Base-by-base conservation (phyloP, 202 grass and related monocot genomes). In the Setaria viridis region DNA sequence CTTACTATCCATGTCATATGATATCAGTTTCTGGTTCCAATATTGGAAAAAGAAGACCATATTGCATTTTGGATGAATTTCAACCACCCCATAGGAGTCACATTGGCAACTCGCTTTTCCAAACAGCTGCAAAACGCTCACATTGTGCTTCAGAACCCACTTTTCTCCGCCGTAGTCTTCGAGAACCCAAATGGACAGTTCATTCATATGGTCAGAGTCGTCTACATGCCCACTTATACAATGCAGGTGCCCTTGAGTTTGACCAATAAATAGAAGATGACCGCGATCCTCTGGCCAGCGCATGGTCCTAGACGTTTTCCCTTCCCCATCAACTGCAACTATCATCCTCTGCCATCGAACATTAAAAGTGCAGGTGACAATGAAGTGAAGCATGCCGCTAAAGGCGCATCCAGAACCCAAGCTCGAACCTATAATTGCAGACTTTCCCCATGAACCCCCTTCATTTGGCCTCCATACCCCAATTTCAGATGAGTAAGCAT, bases 151-250 rank as follows among this genome's bases (percentile, higher is more conserved):
- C 4, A 76, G 6, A 3, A 59, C 53, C 53, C 51, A 76, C 2
- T 76, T 5, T 25, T 21, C 19, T 0, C 34, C 25, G 41, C 41
- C 53, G 25, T 74, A 74, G 48, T 9, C 8, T 30, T 58, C 34
- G 25, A 76, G 73, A 58, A 59, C 73, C 73, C 73, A 76, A 7
- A 76, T 5, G 4, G 19, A 76, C 35, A 76, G 53, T 2, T 37
- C 66, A 69, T 6, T 0, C 37, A 9, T n/a, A 11, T 37, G 0
- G 7, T 41, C 4, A 56, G 7, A 1, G 16, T 15, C 16, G 2
- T 51, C 34, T 33, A 1, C 0, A 12, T 9, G 64, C 21, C 5
- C 50, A 76, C 2, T 57, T 4, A 76, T 14, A 17, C 54, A 76
- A 42, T 76, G 33, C 53, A 76, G 16, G 34, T 2, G 73, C 19